Evolutionary conservation across 805 yeast genomes (phyloP), one percentile per base, ranked within the genome.

Genomic region (Wickerhamiella lipophila): DNA sequence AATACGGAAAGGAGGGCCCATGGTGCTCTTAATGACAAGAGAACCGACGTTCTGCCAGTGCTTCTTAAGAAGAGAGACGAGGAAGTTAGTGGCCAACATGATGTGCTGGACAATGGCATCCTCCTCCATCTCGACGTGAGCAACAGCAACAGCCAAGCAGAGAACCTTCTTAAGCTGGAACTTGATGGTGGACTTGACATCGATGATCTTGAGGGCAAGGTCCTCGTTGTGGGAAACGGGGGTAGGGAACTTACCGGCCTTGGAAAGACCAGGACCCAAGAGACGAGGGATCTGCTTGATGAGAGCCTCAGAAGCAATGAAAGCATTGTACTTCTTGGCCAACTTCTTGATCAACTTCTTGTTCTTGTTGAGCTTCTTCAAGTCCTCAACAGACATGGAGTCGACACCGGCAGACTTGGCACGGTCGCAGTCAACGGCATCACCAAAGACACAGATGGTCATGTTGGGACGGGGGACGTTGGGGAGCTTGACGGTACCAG

Each of bases 21-120:
- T 92, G 74, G 97, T 79, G 58, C 96, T 86, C 80, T 92, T 92
- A 79, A 92, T 82, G 70, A 88, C 96, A 74, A 92, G 78, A 69
- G 98, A 92, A 68, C 98, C 98, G 70, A 92, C 96, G 77, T 92
- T 92, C 81, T 92, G 99, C 99, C 99, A 92, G 95, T 92, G 86
- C 89, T 92, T 92, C 95, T 92, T 92, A 74, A 92, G 81, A 75
- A 92, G 77, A 62, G 99, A 92, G 64, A 92, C 98, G 73, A 92
- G 83, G 82, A 92, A 92, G 95, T 92, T 92, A 64, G 94, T 79
- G 63, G 99, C 79, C 92, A 92, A 80, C 86, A 92, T 79, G 77
- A 92, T 86, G 77, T 92, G 98, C 81, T 89, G 84, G 67, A 83
- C 94, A 68, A 92, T 77, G 65, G 78, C 78, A 65, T 87, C 96